These are phyloP conservation scores for Ceratonia siliqua DNA, from an alignment of 306 rosid genomes.

Conservation along the genomic window DNA sequence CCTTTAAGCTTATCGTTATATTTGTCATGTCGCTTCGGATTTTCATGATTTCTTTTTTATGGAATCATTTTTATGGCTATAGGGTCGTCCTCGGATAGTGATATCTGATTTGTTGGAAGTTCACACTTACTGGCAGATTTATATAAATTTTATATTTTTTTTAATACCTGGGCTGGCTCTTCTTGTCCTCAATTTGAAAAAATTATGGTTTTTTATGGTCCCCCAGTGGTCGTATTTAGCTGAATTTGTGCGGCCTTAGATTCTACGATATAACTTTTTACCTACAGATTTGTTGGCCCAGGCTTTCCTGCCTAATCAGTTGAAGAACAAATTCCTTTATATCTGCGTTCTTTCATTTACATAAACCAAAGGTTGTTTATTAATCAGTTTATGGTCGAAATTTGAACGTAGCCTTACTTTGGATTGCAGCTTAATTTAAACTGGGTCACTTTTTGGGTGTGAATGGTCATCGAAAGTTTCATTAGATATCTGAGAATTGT, in stretches of 20 bases:
- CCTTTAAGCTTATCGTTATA: background rate
- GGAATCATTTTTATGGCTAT: background rate
- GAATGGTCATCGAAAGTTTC: background rate
- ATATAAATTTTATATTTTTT: background rate
- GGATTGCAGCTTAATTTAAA: background rate
- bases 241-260: background rate
- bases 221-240: background rate
- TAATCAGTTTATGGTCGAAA: background rate
- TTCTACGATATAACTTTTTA: background rate
- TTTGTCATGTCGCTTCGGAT: background rate
- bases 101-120: slow-evolving; percentile 10
- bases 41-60: background rate
- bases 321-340: background rate
- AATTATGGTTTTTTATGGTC: background rate
- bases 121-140: slow-evolving; percentile 1
- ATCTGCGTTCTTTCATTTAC: background rate
- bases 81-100: background rate
- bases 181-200: background rate
- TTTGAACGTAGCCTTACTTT: background rate
- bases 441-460: background rate
- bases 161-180: background rate
- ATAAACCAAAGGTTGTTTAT: background rate
- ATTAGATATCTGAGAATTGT: background rate
- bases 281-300: background rate
- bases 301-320: background rate